These are phyloP conservation scores for Hericium coralloides DNA, from an alignment of 768 basidiomycete species.

Conservation along the genomic window DNA sequence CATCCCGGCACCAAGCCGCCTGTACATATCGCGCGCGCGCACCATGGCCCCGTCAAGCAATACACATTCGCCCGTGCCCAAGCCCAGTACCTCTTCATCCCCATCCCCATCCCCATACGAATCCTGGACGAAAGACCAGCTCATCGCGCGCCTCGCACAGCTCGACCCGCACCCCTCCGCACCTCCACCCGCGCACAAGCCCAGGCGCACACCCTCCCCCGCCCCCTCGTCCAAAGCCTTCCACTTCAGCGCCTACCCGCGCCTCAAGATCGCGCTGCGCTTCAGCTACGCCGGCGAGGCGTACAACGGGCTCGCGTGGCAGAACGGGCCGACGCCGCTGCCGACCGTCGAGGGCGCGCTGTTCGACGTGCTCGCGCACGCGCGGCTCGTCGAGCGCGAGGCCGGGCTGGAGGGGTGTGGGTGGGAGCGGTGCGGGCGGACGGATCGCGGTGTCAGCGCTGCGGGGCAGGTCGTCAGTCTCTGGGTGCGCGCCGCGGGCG, in stretches of 20 bases:
- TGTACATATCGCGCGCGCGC: neutral
- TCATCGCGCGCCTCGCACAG: conserved; percentile 53
- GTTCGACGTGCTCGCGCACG: conserved; percentile 68
- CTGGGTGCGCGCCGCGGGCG: conserved; percentile 73
- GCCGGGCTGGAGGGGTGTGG: conserved; percentile 78
- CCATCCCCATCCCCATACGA: conserved; percentile 31
- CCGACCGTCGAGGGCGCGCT: conserved; percentile 90
- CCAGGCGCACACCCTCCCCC: conserved; percentile 15
- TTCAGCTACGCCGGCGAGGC: conserved; percentile 91
- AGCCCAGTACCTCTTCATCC: neutral
- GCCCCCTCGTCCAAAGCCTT: conserved; percentile 33
- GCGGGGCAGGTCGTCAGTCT: conserved; percentile 90
- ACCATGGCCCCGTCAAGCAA: neutral
- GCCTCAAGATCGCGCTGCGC: conserved; percentile 87
- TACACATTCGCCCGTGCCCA: no score
- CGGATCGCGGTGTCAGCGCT: conserved; percentile 91
- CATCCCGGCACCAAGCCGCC: neutral
- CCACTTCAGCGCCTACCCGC: conserved; percentile 57
- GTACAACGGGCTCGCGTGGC: conserved; percentile 85
- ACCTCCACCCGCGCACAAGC: neutral
- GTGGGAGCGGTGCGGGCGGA: conserved; percentile 88
- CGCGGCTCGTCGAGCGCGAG: conserved; percentile 66
- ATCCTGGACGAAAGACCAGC: conserved; percentile 55
- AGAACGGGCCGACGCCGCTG: conserved; percentile 57
- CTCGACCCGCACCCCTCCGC: conserved; percentile 33